Conservation (phyloP, 2,329 filamentous ascomycete species). For the Triangularia verruculosa region DNA sequence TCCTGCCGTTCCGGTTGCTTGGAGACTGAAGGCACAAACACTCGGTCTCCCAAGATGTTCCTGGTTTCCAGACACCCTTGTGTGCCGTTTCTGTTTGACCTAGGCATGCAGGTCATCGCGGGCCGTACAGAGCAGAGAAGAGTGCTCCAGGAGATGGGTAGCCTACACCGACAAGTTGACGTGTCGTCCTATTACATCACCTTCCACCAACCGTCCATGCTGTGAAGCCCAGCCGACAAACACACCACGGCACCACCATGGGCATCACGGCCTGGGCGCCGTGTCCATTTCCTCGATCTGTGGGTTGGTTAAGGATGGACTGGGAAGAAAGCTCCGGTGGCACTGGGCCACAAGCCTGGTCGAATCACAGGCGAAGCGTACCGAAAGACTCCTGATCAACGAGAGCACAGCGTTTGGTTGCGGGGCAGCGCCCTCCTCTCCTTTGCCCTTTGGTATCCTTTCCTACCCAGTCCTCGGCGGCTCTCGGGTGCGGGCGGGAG, state of each 20-base stretch:
- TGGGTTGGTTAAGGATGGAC: slow-evolving; percentile 3
- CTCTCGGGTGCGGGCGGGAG: slow-evolving; percentile 1
- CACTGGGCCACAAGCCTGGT: slow-evolving; percentile 7
- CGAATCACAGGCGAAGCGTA: slow-evolving; percentile 9
- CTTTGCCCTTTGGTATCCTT: not conserved
- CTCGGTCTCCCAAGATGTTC: slow-evolving; percentile 18
- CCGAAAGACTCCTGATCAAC: slow-evolving; percentile 14
- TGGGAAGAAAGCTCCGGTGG: slow-evolving; percentile 10
- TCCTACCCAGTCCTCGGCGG: not conserved
- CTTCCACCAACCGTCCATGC: slow-evolving; percentile 12
- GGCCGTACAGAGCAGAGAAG: slow-evolving; percentile 12
- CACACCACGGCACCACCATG: slow-evolving; percentile 10
- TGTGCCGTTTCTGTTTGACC: slow-evolving; percentile 27
- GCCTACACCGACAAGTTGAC: slow-evolving; percentile 29
- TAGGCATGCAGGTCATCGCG: slow-evolving; percentile 22
- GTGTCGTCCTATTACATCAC: slow-evolving; percentile 25
- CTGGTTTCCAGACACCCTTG: slow-evolving; percentile 13
- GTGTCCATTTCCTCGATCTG: slow-evolving; percentile 21
- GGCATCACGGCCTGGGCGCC: slow-evolving; percentile 14
- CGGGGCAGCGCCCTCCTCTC: not conserved
- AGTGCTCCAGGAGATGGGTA: slow-evolving; percentile 15
- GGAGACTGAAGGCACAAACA: slow-evolving; percentile 17
- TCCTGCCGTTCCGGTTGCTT: slow-evolving; percentile 10
- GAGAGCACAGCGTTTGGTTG: slow-evolving; percentile 19
- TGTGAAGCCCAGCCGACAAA: slow-evolving; percentile 18